Evolutionary conservation across 1,284 basidiomycete species (phyloP).

Genomic region (Ustilago xerochloae): DNA sequence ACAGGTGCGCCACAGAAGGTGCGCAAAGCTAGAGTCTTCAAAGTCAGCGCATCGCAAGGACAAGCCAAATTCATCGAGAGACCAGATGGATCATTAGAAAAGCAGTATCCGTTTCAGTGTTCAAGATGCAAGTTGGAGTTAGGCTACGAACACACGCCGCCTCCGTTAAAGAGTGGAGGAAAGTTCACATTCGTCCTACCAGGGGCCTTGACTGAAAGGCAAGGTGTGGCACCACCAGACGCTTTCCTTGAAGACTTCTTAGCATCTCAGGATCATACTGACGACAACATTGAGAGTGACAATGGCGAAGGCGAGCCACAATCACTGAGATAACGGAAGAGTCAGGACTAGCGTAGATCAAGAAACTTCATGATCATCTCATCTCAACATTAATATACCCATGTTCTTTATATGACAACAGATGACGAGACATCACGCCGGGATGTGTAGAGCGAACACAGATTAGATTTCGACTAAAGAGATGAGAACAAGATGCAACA

Average conservation of each 20-base stretch:
- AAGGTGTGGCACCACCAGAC: conserved; percentile 46
- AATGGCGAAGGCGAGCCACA: neutral
- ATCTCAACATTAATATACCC: conserved; percentile 5
- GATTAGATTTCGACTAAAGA: too few relatives aligned
- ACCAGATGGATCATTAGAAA: conserved; percentile 52
- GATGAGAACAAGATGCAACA: neutral
- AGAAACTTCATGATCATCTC: neutral
- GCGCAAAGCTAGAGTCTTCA: conserved; percentile 52
- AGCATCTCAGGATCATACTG: neutral
- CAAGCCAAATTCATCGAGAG: conserved; percentile 41
- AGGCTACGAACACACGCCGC: conserved; percentile 63
- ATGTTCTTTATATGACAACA: too few relatives aligned
- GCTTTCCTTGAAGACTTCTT: conserved; percentile 32
- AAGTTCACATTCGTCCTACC: conserved; percentile 60
- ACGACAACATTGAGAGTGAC: neutral
- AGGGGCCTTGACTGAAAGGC: conserved; percentile 53
- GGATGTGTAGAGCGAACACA: too few relatives aligned
- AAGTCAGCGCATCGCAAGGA: conserved; percentile 58
- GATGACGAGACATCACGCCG: too few relatives aligned
- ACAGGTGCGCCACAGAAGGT: conserved; percentile 26
- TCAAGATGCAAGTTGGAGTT: conserved; percentile 58
- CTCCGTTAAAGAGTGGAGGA: conserved; percentile 63
- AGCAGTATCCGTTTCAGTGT: conserved; percentile 59
- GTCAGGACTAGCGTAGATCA: neutral
- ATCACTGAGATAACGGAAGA: neutral